Conservation (phyloP, 139 green algal genomes). For the Deuterostichococcus epilithicus region DNA sequence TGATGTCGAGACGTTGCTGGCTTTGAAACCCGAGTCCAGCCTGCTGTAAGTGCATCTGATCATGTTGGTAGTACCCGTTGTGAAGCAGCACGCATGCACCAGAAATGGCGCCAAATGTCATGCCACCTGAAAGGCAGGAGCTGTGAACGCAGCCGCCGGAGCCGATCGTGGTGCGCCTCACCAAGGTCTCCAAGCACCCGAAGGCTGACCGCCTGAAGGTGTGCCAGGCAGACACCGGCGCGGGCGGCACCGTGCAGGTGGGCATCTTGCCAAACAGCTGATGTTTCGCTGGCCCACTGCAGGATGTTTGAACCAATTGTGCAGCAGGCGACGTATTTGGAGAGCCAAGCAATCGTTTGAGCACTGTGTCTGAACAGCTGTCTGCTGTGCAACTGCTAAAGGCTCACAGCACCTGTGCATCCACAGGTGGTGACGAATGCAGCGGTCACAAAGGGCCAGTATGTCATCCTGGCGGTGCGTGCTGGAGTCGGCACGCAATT, state of each 20-base stretch:
- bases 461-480: slow-evolving; percentile 68
- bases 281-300: background rate
- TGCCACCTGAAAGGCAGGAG: background rate
- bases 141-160: background rate
- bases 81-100: background rate
- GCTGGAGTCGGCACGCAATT: background rate
- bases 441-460: slow-evolving; percentile 51
- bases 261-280: background rate
- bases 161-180: slow-evolving; percentile 35
- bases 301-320: slow-evolving; percentile 4
- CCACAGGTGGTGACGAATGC: slow-evolving; percentile 71
- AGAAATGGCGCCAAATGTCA: background rate
- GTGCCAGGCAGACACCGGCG: slow-evolving; percentile 46
- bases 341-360: too few species aligned
- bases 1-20: too few species aligned
- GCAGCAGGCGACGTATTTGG: background rate
- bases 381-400: background rate
- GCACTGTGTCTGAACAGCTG: background rate
- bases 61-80: background rate
- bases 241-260: background rate
- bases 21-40: too few species aligned
- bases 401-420: background rate
- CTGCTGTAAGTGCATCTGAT: slow-evolving; percentile 29
- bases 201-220: slow-evolving; percentile 60
- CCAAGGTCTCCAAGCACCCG: slow-evolving; percentile 49